Conservation (phyloP, 331 rosid genomes). For the Saraca asoca region DNA sequence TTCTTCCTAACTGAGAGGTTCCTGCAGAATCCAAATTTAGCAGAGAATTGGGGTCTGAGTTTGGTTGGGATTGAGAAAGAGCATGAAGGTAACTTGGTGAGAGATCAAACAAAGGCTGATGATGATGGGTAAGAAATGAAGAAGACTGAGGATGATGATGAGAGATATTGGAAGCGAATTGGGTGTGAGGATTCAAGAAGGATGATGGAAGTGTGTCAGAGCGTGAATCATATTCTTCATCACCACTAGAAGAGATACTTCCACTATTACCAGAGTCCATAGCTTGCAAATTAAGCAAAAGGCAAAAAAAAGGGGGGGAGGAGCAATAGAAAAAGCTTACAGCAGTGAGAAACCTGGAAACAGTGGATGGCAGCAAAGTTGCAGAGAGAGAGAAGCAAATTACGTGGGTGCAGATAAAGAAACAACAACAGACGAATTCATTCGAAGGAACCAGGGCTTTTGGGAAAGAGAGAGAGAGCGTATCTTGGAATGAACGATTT, state of each 20-base stretch:
- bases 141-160: slow-evolving; percentile 38
- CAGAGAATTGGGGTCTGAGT: slow-evolving; percentile 44
- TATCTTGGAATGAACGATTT: slow-evolving; percentile 49
- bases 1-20: slow-evolving; percentile 24
- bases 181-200: slow-evolving; percentile 46
- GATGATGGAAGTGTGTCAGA: slow-evolving; percentile 35
- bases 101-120: slow-evolving; percentile 48
- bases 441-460: slow-evolving; percentile 23
- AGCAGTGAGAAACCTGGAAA: slow-evolving; percentile 29
- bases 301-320: background rate
- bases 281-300: slow-evolving; percentile 46
- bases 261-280: slow-evolving; percentile 92
- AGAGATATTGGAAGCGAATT: slow-evolving; percentile 27
- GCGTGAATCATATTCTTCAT: slow-evolving; percentile 75
- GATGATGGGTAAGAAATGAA: slow-evolving; percentile 40
- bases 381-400: background rate
- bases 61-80: slow-evolving; percentile 46
- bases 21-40: slow-evolving; percentile 43
- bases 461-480: slow-evolving; percentile 5
- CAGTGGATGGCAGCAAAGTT: background rate
- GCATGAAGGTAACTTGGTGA: slow-evolving; percentile 48
- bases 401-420: slow-evolving; percentile 10
- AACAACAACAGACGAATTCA: slow-evolving; percentile 12
- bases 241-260: slow-evolving; percentile 89
- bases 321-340: slow-evolving; percentile 7